A percentile compares a stretch with the other conserved stretches of the same genome.
phyloP scores from a whole-genome alignment of 2,329 filamentous ascomycete species.

The Hysterium pulicare region DNA sequence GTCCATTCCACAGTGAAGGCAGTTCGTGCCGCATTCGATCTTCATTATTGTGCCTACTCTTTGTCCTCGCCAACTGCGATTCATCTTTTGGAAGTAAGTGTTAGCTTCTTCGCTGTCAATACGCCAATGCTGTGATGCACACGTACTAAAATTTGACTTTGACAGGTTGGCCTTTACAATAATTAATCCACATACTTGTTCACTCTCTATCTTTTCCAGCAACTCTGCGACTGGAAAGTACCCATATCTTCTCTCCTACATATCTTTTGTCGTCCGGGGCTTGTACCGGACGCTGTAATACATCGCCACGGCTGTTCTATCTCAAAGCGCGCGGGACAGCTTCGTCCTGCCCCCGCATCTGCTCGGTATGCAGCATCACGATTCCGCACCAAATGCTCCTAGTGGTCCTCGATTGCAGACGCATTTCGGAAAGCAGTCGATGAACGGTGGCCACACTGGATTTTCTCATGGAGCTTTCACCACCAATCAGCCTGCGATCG shows the following conservation, averaged over 20 bases:
- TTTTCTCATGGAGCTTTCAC: slow-evolving; percentile 92
- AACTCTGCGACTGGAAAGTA: slow-evolving; percentile 23
- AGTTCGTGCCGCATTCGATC: slow-evolving; percentile 22
- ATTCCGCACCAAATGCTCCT: slow-evolving; percentile 59
- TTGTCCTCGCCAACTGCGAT: slow-evolving; percentile 24
- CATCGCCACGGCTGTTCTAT: slow-evolving; percentile 80
- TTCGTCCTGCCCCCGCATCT: slow-evolving; percentile 79
- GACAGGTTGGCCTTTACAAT: not conserved
- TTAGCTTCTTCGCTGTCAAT: not conserved
- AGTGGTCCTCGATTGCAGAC: slow-evolving; percentile 56
- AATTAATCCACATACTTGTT: slow-evolving; percentile 1
- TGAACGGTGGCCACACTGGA: slow-evolving; percentile 69
- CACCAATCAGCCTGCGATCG: slow-evolving; percentile 68
- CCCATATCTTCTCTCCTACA: slow-evolving; percentile 33
- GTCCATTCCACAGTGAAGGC: slow-evolving; percentile 14
- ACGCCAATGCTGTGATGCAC: no score
- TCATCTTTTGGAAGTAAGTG: slow-evolving; percentile 29
- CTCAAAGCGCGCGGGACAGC: slow-evolving; percentile 74
- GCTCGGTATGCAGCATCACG: slow-evolving; percentile 88
- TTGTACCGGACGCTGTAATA: slow-evolving; percentile 55
- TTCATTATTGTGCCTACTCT: slow-evolving; percentile 21
- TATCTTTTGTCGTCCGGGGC: slow-evolving; percentile 40
- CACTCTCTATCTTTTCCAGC: slow-evolving; percentile 9
- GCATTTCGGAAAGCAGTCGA: slow-evolving; percentile 76
- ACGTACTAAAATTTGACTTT: not conserved